Base-by-base conservation (phyloP, 2,329 filamentous ascomycete species). In the Colletotrichum siamense region DNA sequence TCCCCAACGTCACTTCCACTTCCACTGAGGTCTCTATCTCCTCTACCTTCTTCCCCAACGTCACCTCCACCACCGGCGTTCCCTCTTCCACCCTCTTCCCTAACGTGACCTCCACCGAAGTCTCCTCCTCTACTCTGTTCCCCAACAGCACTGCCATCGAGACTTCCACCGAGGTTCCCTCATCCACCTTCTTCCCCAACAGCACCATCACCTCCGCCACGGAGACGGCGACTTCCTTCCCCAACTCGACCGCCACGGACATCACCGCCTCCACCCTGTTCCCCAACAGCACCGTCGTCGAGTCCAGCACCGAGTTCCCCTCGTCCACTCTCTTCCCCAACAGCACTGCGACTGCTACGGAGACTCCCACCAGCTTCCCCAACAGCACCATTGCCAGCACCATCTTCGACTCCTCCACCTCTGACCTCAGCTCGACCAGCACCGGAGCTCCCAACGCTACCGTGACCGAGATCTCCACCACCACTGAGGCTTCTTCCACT, bases 161-260 rank as follows among this genome's bases (percentile, higher is more conserved):
- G 39, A 26, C 61, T 6, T 65, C 69, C 3, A 55, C 61, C 30
- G 28, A 16, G 8, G 62, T 28, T 5, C 34, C 55, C 68, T 63
- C 68, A 1, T 73, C 70, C 12, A 63, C 69, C 32, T n/a, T 69
- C n/a, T 68, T 69, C 71, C 71, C 71, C 8, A 73, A 73, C 55
- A 52, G 24, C 24, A 73, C 71, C 22, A n/a, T 22, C 16, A 62
- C 36, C 52, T 44, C 39, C 0, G 70, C 49, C 32, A 59, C 36
- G 15, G 28, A 32, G 30, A 59, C 71, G 5, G 61, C 71, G 22
- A 73, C 71, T 9, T 15, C 30, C 7, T 61, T 67, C n/a, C 69
- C 69, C 16, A 72, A 66, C n/a, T 49, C 28, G 16, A 59, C 57
- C 22, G 30, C 28, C 15, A 67, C 34, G 18, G 70, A 62, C 32